Evolutionary conservation across 805 yeast species (phyloP), one percentile per base, ranked within the genome.

Genomic region (Candida maltosa): DNA sequence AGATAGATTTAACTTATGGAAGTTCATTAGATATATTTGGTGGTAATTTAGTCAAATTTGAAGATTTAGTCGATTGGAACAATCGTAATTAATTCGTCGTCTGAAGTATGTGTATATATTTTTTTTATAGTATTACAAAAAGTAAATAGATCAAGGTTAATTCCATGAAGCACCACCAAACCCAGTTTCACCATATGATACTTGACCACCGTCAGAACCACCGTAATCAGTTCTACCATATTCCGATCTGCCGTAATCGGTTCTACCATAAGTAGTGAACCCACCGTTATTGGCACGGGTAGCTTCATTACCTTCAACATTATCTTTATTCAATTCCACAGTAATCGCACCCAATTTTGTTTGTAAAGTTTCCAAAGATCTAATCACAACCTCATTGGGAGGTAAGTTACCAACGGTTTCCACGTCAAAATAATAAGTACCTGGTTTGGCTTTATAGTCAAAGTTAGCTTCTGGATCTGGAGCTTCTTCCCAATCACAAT

Each of bases 21-120:
- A 84, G 95, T 54, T 83, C 97, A 0, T 62, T 93, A 35, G 98
- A 93, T 56, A 87, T 93, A 8, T 93, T 91, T 67, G 99, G 99
- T 1, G 99, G 99, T 0, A 55, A 60, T 4, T 57, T 84, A 35
- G 96, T 93, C 23, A 77, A 68, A 49, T 88, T 87, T 49, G 69
- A 67, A 2, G 96, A 88, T 4, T 77, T 87, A 37, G 79, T 85
- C 23, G 50, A 51, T 22, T 89, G 97, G 96, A 88, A 87, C 34
- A 37, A 42, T 23, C 22, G 17, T 29, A 25, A 42, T 16, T 29
- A 25, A 27, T 15, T 26, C 9, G 18, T 29, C 20, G 12, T 9
- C 17, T 31, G 16, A 11, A n/a, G 18, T 34, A 34, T 24, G 7
- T 15, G 18, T 21, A 22, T 27, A 19, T 18, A 16, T 8, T 8